A percentile compares a stretch with the other conserved stretches of the same genome.
Conservation (phyloP, 1,284 basidiomycete species). For the Irpex sp. region DNA sequence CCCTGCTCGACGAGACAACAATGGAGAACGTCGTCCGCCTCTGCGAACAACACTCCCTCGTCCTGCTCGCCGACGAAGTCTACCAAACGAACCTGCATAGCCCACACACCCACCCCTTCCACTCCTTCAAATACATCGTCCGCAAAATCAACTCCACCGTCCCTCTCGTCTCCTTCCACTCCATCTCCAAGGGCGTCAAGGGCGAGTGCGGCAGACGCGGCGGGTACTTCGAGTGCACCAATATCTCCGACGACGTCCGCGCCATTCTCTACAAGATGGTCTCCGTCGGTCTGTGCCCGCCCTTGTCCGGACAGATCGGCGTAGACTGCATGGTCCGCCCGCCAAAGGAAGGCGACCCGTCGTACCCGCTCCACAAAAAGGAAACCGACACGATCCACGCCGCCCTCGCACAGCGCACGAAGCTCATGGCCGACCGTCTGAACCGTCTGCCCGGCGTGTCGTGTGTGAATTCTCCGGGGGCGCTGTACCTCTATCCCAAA, state of each 20-base stretch:
- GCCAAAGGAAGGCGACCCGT: constrained; percentile 71
- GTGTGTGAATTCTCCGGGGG: constrained; percentile 88
- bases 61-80: constrained; percentile 93
- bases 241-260: constrained; percentile 72
- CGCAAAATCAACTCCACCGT: constrained; percentile 58
- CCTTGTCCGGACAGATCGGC: constrained; percentile 86
- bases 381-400: constrained; percentile 81
- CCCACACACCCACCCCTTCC: constrained; percentile 67
- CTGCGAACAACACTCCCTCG: constrained; percentile 82
- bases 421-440: constrained; percentile 72
- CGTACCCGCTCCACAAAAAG: constrained; percentile 74
- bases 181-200: constrained; percentile 90
- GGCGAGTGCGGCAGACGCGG: constrained; percentile 94
- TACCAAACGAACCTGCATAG: constrained; percentile 92
- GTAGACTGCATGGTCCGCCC: constrained; percentile 90
- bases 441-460: constrained; percentile 78
- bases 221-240: constrained; percentile 90
- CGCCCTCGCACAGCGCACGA: constrained; percentile 69
- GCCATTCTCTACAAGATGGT: constrained; percentile 96
- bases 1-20: constrained; percentile 68
- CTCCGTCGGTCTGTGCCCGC: constrained; percentile 84
- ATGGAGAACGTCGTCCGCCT: constrained; percentile 76
- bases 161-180: constrained; percentile 91
- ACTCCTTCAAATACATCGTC: constrained; percentile 89
- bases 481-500: constrained; percentile 83